Conservation (phyloP, 1,139 yeast genomes). For the Spathaspora sp. region DNA sequence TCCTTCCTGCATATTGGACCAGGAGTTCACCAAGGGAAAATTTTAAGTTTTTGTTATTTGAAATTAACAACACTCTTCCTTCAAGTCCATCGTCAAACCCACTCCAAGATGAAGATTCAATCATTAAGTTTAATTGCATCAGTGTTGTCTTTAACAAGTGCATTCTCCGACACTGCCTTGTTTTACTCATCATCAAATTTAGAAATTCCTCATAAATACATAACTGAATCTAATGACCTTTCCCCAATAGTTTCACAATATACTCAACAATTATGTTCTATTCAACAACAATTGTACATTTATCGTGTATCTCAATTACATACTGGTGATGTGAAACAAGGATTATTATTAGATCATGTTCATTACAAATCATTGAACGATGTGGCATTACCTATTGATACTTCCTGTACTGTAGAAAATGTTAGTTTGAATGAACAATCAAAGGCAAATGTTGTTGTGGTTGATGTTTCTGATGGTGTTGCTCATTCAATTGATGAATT, state of each 20-base stretch:
- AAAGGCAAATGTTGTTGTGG: slow-evolving; percentile 14
- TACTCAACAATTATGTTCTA: slow-evolving; percentile 19
- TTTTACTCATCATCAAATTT: slow-evolving; percentile 17
- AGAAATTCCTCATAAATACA: slow-evolving; percentile 15
- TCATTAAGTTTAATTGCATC: slow-evolving; percentile 1
- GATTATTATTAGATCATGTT: slow-evolving; percentile 28
- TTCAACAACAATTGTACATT: slow-evolving; percentile 18
- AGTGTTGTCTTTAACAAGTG: slow-evolving; percentile 10
- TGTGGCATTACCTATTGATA: slow-evolving; percentile 22
- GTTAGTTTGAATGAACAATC: not conserved
- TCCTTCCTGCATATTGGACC: not conserved
- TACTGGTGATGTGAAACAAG: slow-evolving; percentile 6
- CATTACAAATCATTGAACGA: slow-evolving; percentile 25
- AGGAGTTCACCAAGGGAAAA: not conserved
- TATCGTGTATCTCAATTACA: slow-evolving; percentile 25
- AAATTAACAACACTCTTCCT: not conserved
- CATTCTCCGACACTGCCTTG: slow-evolving; percentile 35
- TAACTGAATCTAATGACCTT: slow-evolving; percentile 20
- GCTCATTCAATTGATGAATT: slow-evolving; percentile 20
- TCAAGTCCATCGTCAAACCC: not conserved
- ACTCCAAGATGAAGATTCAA: not conserved
- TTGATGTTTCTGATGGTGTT: slow-evolving; percentile 25
- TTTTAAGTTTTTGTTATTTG: not conserved
- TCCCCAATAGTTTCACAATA: slow-evolving; percentile 15
- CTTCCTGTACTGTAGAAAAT: slow-evolving; percentile 15